These are phyloP conservation scores for Decorospora gaudefroyi DNA, from an alignment of 2,329 filamentous ascomycete genomes.

Conservation along the genomic window DNA sequence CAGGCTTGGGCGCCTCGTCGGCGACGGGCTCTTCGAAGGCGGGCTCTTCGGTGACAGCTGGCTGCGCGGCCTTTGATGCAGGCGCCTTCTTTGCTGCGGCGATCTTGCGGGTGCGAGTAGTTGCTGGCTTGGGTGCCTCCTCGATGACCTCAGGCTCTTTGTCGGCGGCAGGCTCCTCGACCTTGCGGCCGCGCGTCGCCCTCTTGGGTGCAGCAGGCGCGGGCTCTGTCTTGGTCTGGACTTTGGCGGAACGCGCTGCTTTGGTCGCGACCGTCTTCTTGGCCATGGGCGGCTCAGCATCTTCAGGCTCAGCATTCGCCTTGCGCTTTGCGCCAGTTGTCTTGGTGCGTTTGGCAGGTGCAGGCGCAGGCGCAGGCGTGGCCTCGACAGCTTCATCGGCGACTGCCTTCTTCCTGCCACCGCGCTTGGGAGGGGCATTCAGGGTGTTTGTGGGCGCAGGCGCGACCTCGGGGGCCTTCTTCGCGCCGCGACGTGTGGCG, in stretches of 20 bases:
- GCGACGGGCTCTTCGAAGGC: conserved; percentile 8
- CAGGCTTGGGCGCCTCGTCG: conserved; percentile 23
- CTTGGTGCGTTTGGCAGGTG: conserved; percentile 25
- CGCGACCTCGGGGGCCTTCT: conserved; percentile 29
- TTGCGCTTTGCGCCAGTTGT: conserved; percentile 28
- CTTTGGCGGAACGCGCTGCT: conserved; percentile 30
- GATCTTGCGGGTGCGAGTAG: conserved; percentile 26
- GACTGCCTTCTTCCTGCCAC: conserved; percentile 33
- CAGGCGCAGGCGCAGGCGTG: conserved; percentile 23
- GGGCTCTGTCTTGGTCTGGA: conserved; percentile 22
- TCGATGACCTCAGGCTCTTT: conserved; percentile 22
- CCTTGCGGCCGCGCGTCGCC: conserved; percentile 34
- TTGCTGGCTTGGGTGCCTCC: conserved; percentile 23
- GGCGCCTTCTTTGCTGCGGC: conserved; percentile 22
- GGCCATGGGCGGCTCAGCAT: conserved; percentile 17
- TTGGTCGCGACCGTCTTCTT: conserved; percentile 29
- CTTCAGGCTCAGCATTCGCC: conserved; percentile 26
- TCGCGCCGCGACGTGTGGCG: conserved; percentile 40
- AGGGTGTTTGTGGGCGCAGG: conserved; percentile 34
- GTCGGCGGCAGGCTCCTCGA: conserved; percentile 11
- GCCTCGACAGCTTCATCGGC: conserved; percentile 29
- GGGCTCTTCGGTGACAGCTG: conserved; percentile 15
- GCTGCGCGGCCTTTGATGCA: conserved; percentile 15
- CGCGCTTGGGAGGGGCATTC: conserved; percentile 41
- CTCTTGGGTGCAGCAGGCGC: conserved; percentile 29